These are phyloP conservation scores for Powellomyces hirtus DNA, from an alignment of 192 early-diverging fungal genomes.

Conservation along the genomic window DNA sequence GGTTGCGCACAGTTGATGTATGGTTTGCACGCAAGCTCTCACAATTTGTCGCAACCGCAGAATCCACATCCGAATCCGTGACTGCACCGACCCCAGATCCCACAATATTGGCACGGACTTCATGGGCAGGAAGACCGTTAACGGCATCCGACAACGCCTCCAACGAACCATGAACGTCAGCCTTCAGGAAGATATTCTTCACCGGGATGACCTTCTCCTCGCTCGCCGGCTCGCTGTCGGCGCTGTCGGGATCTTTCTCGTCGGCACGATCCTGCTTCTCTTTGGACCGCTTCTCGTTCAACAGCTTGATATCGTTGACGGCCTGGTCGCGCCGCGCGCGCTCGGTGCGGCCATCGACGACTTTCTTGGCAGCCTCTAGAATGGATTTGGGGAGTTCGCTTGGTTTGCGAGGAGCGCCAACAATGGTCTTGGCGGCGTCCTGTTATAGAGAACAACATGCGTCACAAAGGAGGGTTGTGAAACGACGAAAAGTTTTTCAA, in stretches of 20 bases:
- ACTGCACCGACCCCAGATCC: constrained; percentile 81
- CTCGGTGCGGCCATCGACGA: constrained; percentile 64
- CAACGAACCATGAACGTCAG: constrained; percentile 89
- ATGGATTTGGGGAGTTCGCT: constrained; percentile 11
- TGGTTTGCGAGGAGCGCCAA: neutral
- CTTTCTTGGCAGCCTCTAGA: constrained; percentile 72
- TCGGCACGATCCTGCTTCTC: constrained; percentile 6
- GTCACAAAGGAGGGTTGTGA: neutral
- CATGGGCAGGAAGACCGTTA: constrained; percentile 70
- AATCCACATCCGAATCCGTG: constrained; percentile 80
- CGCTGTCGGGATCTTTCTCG: neutral
- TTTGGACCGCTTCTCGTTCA: constrained; percentile 69
- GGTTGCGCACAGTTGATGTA: no score
- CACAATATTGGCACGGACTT: constrained; percentile 73
- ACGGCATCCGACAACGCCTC: constrained; percentile 83
- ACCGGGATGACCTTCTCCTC: constrained; percentile 43
- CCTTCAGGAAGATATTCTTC: constrained; percentile 69
- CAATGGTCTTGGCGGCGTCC: neutral
- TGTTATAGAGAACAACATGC: neutral
- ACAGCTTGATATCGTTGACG: constrained; percentile 63
- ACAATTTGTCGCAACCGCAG: constrained; percentile 37
- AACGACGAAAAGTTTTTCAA: neutral
- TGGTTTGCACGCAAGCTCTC: no score
- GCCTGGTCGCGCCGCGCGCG: constrained; percentile 61
- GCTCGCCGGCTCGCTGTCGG: constrained; percentile 45